phyloP scores from a whole-genome alignment of 2,329 filamentous ascomycete genomes.

The Cyphellophora attinorum region DNA sequence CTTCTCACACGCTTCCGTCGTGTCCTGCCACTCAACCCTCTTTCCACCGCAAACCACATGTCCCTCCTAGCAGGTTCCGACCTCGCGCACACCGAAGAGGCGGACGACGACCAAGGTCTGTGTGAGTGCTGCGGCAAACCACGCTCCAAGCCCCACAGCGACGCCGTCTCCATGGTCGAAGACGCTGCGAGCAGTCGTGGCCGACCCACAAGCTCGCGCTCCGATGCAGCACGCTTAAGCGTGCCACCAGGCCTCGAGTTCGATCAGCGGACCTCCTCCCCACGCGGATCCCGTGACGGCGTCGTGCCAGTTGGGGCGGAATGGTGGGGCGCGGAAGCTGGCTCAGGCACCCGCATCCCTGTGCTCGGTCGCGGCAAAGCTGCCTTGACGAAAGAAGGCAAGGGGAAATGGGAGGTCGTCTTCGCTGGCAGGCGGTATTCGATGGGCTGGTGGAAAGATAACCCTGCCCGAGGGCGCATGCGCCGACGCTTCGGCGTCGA shows the following conservation, averaged over 20 bases:
- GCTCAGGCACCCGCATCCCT: too few relatives aligned
- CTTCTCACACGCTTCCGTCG: conserved; percentile 14
- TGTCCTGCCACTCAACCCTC: conserved; percentile 17
- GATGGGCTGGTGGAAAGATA: conserved; percentile 18
- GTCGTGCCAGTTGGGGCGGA: conserved; percentile 16
- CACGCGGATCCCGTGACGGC: conserved; percentile 9
- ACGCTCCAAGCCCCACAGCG: too few relatives aligned
- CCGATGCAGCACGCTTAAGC: too few relatives aligned
- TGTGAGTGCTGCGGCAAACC: conserved; percentile 19
- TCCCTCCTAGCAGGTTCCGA: conserved; percentile 19
- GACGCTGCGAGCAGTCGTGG: too few relatives aligned
- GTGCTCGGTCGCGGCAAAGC: neutral
- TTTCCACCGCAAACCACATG: conserved; percentile 16
- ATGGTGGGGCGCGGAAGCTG: conserved; percentile 13
- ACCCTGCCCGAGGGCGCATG: conserved; percentile 6
- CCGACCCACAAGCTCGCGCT: too few relatives aligned
- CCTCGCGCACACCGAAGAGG: conserved; percentile 11
- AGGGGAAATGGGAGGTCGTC: conserved; percentile 7
- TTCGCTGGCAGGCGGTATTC: conserved; percentile 14
- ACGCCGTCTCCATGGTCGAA: too few relatives aligned
- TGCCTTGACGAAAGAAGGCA: neutral
- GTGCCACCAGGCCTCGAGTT: too few relatives aligned
- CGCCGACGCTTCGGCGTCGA: conserved; percentile 16
- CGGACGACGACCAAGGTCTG: conserved; percentile 9
- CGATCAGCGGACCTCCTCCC: too few relatives aligned